A percentile compares a stretch with the other conserved stretches of the same genome.
Conservation (phyloP, 2,329 filamentous ascomycete genomes). For the Verticillium nonalfalfae region DNA sequence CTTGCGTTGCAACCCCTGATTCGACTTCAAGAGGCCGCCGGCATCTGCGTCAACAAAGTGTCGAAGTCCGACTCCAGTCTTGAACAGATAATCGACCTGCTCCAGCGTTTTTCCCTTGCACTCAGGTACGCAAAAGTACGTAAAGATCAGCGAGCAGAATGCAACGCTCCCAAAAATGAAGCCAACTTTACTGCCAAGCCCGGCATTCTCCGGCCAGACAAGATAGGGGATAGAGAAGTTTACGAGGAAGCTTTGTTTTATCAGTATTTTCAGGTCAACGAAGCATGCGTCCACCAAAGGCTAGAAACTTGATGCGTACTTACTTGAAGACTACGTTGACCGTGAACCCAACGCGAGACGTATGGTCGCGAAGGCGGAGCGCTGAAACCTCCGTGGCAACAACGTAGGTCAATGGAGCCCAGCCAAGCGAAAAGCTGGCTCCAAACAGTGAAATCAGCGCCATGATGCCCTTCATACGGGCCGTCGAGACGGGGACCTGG, state of each 20-base stretch:
- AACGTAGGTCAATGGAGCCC: conserved; percentile 26
- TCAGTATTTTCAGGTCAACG: not conserved
- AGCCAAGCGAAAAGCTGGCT: conserved; percentile 24
- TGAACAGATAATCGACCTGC: conserved; percentile 17
- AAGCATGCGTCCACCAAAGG: not conserved
- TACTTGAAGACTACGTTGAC: conserved; percentile 11
- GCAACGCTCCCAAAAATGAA: conserved; percentile 13
- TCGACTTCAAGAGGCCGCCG: not conserved
- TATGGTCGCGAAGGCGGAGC: conserved; percentile 21
- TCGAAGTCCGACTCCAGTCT: conserved; percentile 9
- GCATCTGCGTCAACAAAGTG: conserved; percentile 8
- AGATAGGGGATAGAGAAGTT: conserved; percentile 31
- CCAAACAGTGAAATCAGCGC: conserved; percentile 23
- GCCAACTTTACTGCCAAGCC: conserved; percentile 18
- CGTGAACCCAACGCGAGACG: conserved; percentile 12
- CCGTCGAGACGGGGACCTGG: conserved; percentile 3
- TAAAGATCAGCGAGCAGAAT: conserved; percentile 9
- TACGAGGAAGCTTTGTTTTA: conserved; percentile 21
- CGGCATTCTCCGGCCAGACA: conserved; percentile 24
- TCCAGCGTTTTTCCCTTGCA: conserved; percentile 15
- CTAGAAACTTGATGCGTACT: not conserved
- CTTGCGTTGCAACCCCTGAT: not conserved
- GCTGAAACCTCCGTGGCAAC: conserved; percentile 26
- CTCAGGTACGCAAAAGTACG: conserved; percentile 13
- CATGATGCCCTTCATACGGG: conserved; percentile 17